Evolutionary conservation across 805 yeast genomes (phyloP).

Genomic region (Pichia kluyveri): DNA sequence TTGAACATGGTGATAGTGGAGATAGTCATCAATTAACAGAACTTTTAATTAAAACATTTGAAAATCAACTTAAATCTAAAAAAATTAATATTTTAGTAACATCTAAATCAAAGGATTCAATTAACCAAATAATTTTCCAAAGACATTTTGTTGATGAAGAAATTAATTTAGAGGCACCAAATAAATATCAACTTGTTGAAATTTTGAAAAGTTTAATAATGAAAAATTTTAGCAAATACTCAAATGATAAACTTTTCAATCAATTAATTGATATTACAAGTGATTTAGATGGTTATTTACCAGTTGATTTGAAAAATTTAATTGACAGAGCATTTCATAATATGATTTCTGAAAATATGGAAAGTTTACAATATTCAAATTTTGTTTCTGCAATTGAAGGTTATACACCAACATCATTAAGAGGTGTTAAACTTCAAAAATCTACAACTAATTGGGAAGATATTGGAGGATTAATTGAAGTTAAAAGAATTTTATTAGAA

Average conservation of each 20-base stretch:
- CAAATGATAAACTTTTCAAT: conserved; percentile 28
- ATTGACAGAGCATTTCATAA: conserved; percentile 64
- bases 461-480: conserved; percentile 78
- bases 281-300: conserved; percentile 85
- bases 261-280: conserved; percentile 44
- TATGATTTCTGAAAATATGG: conserved; percentile 13
- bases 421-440: conserved; percentile 82
- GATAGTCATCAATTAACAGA: conserved; percentile 60
- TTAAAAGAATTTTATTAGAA: conserved; percentile 68
- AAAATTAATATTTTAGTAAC: conserved; percentile 54
- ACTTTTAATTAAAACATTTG: conserved; percentile 37
- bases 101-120: conserved; percentile 51
- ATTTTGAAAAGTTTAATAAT: conserved; percentile 30
- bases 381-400: conserved; percentile 54
- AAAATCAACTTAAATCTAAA: conserved; percentile 35
- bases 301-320: conserved; percentile 67
- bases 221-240: conserved; percentile 12
- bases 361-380: conserved; percentile 21
- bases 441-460: conserved; percentile 72
- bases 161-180: conserved; percentile 58
- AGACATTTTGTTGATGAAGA: conserved; percentile 65
- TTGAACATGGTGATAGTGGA: conserved; percentile 46
- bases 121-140: conserved; percentile 53
- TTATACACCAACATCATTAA: conserved; percentile 69
- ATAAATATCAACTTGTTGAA: conserved; percentile 43